phyloP scores from a whole-genome alignment of 768 basidiomycete genomes.

The Sistotremastrum niveocremeum region DNA sequence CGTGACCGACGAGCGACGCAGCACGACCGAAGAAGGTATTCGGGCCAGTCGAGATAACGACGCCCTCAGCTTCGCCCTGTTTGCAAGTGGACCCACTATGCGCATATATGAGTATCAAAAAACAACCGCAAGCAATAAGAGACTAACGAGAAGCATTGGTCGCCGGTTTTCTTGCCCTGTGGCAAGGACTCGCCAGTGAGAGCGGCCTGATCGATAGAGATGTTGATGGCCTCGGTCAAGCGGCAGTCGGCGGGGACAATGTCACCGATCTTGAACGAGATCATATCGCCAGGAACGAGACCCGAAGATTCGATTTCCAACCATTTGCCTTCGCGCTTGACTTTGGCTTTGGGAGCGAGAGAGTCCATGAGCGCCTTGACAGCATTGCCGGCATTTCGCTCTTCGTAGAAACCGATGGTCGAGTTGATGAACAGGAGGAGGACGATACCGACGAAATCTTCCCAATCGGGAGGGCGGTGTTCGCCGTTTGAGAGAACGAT shows the following conservation, averaged over 20 bases:
- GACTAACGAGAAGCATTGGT: constrained; percentile 96
- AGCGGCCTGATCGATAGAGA: constrained; percentile 96
- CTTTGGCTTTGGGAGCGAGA: constrained; percentile 93
- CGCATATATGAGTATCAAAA: constrained; percentile 4
- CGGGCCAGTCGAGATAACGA: constrained; percentile 94
- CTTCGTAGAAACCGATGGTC: constrained; percentile 95
- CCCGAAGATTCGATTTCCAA: constrained; percentile 78
- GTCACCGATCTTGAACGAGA: constrained; percentile 98
- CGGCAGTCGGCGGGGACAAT: constrained; percentile 97
- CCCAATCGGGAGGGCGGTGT: constrained; percentile 80
- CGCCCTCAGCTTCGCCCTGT: constrained; percentile 97
- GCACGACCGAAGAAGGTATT: constrained; percentile 99
- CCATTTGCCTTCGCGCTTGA: constrained; percentile 79
- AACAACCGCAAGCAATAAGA: constrained; percentile 3
- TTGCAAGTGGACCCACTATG: constrained; percentile 91
- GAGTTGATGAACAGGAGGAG: constrained; percentile 89
- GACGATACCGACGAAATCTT: constrained; percentile 95
- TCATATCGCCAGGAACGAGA: constrained; percentile 91
- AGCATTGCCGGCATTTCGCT: constrained; percentile 92
- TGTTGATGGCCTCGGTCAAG: constrained; percentile 91
- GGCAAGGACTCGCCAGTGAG: constrained; percentile 96
- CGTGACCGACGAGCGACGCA: constrained; percentile 91
- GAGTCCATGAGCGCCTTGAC: constrained; percentile 99
- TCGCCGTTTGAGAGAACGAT: constrained; percentile 94
- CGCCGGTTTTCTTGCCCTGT: constrained; percentile 79